phyloP scores from a whole-genome alignment of 306 rosid species.

The Gynostemma pentaphyllum region DNA sequence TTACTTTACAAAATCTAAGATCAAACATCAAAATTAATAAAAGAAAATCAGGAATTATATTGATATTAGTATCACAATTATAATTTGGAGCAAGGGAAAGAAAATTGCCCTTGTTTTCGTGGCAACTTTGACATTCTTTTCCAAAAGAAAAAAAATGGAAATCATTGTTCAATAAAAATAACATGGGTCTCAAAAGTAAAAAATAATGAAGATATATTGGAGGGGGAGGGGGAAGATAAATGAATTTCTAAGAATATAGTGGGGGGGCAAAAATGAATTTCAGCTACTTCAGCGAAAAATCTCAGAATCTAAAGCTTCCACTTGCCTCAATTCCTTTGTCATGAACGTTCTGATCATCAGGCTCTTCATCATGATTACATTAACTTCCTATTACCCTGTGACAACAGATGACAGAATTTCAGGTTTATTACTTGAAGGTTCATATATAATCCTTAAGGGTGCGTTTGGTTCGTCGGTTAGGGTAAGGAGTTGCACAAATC shows the following conservation, averaged over 20 bases:
- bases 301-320: slow-evolving; percentile 3
- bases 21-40: background rate
- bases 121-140: slow-evolving; percentile 12
- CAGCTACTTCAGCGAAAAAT: slow-evolving; percentile 11
- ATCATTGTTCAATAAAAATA: background rate
- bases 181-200: slow-evolving; percentile 11
- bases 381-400: slow-evolving; percentile 9
- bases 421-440: too few relatives aligned
- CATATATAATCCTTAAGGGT: too few relatives aligned
- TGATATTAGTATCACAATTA: background rate
- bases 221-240: slow-evolving; percentile 1
- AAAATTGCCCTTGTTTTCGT: slow-evolving; percentile 2
- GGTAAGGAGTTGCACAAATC: too few relatives aligned
- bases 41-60: background rate
- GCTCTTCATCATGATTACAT: slow-evolving; percentile 3
- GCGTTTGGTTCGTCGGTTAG: too few relatives aligned
- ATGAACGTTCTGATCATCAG: slow-evolving; percentile 5
- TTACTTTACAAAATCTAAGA: too few relatives aligned
- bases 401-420: background rate
- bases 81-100: background rate
- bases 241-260: slow-evolving; percentile 6
- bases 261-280: slow-evolving; percentile 13
- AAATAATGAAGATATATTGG: slow-evolving; percentile 10
- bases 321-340: slow-evolving; percentile 3
- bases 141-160: background rate